phyloP scores from a whole-genome alignment of 2,329 filamentous ascomycete genomes.

The Teratosphaeria epicoccoides region DNA sequence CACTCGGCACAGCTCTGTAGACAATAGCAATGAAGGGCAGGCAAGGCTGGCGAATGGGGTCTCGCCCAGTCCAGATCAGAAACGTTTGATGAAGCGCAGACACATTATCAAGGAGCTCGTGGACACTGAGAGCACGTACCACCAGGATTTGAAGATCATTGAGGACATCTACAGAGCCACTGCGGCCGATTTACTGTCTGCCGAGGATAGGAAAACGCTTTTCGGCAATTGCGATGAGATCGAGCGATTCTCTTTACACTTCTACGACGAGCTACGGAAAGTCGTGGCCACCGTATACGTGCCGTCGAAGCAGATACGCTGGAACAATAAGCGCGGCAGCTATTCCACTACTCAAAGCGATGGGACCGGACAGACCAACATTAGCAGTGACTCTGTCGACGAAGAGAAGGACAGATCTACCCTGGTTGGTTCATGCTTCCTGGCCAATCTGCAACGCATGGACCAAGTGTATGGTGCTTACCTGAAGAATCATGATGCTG shows the following conservation, averaged over 20 bases:
- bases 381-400: slow-evolving; percentile 26
- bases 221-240: slow-evolving; percentile 92
- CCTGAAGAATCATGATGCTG: slow-evolving; percentile 53
- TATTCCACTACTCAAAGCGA: slow-evolving; percentile 35
- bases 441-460: slow-evolving; percentile 46
- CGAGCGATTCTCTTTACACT: slow-evolving; percentile 70
- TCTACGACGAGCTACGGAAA: slow-evolving; percentile 70
- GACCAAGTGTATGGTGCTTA: slow-evolving; percentile 56
- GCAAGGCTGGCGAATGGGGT: slow-evolving; percentile 11
- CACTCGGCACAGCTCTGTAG: slow-evolving; percentile 17
- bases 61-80: slow-evolving; percentile 38
- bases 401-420: slow-evolving; percentile 50
- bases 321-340: slow-evolving; percentile 42
- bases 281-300: slow-evolving; percentile 71
- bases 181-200: slow-evolving; percentile 54
- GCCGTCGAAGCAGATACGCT: slow-evolving; percentile 46
- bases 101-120: slow-evolving; percentile 85
- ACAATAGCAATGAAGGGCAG: slow-evolving; percentile 14
- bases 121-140: slow-evolving; percentile 83
- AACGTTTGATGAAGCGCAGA: slow-evolving; percentile 67
- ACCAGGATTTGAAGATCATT: slow-evolving; percentile 92
- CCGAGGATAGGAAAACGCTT: slow-evolving; percentile 76
- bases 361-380: slow-evolving; percentile 20
- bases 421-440: slow-evolving; percentile 49
- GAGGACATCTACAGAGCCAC: slow-evolving; percentile 97